Evolutionary conservation across 108 stramenopile genomes (phyloP).

Genomic region (Chaetoceros tenuissimus): DNA sequence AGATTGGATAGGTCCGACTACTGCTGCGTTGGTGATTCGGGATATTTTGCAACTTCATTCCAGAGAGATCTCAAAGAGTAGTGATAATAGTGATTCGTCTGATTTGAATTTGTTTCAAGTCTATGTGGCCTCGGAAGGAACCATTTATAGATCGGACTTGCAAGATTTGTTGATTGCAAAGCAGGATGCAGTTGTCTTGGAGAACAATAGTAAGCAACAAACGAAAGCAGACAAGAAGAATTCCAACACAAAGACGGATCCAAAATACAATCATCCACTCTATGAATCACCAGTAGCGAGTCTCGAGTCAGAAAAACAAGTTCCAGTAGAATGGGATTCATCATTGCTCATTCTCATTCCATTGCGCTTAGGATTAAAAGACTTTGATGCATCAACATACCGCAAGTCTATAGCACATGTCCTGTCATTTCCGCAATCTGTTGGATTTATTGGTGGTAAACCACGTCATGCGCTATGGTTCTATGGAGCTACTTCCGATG

Average conservation of each 20-base stretch:
- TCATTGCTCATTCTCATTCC: conserved; percentile 66
- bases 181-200: too few species aligned
- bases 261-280: conserved; percentile 14
- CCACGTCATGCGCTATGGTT: conserved; percentile 86
- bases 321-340: conserved; percentile 50
- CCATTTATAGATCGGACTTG: conserved; percentile 70
- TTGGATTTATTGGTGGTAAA: conserved; percentile 83
- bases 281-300: background rate
- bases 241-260: conserved; percentile 5
- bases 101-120: conserved; percentile 10
- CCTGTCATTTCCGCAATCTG: conserved; percentile 67
- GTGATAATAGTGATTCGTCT: conserved; percentile 1
- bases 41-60: conserved; percentile 54
- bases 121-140: conserved; percentile 74
- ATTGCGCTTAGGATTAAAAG: conserved; percentile 59
- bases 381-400: conserved; percentile 46
- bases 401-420: conserved; percentile 36
- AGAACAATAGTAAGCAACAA: conserved; percentile 1
- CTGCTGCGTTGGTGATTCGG: conserved; percentile 69
- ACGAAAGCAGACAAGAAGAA: background rate
- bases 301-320: background rate
- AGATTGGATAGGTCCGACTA: conserved; percentile 87
- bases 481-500: conserved; percentile 68
- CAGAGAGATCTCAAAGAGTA: background rate
- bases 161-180: conserved; percentile 55